Evolutionary conservation across 2,329 filamentous ascomycete genomes (phyloP), one percentile per base, ranked within the genome.

Genomic region (Paracoccidioides brasiliensis): DNA sequence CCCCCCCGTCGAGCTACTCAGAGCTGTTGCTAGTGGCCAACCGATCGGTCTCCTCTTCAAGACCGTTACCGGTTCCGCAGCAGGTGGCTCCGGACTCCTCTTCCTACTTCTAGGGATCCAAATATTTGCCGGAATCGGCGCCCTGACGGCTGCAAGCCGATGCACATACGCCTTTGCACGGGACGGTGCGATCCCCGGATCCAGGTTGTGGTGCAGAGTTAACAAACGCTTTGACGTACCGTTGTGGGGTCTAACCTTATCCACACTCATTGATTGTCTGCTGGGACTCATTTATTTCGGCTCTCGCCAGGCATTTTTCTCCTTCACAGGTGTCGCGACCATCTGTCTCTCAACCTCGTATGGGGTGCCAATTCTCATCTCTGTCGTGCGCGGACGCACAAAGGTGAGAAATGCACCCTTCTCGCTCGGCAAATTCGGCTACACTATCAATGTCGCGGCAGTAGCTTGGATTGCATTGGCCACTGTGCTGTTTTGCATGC

Each of bases 261-360:
- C 85, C 0, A 83, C 85, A 0, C 65, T 76, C 0, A 80, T 90
- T 45, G 82, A 86, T 67, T 85, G 81, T 61, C 71, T 90, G 9
- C 76, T 90, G 0, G 86, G 86, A 0, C 76, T 87, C 60, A 89
- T 90, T 68, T 90, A 88, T 72, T 88, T 90, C 60, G 87, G 87
- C 8, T 86, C 83, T 1, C 79, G 80, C 0, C 84, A 85, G 0
- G 87, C 87, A 0, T 90, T 90, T 73, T 86, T 85, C 74, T 84
- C 82, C 8, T 90, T 90, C 69, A 90, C 86, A 0, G 85, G 86
- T 33, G 85, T 89, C 0, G 86, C 86, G 1, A 90, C 86, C 4
- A 89, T 90, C 66, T 89, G 85, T 60, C 78, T 90, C 0, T 85
- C 82, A 0, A 82, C 83, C 3, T 88, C 84, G 0, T 90, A 90